Evolutionary conservation across 352 stramenopile species (phyloP).

Genomic region (Phytophthora pinifolia): DNA sequence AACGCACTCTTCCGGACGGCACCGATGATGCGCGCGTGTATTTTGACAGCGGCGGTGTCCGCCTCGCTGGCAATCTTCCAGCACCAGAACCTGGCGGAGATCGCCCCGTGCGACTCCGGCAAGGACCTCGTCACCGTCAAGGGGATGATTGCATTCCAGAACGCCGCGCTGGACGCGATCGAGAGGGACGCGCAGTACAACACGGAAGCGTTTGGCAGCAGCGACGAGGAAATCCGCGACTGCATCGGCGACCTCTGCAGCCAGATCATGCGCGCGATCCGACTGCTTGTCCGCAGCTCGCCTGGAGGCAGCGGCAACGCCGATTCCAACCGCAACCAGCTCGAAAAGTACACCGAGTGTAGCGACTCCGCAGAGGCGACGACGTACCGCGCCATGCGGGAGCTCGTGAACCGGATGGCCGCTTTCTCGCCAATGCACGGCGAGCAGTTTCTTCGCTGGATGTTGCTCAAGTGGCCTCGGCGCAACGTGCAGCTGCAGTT

Average conservation of each 20-base stretch:
- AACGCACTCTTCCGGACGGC: constrained; percentile 54
- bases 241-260: constrained; percentile 38
- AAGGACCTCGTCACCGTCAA: constrained; percentile 61
- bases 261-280: constrained; percentile 49
- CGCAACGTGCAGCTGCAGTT: constrained; percentile 76
- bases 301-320: constrained; percentile 38
- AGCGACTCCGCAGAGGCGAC: constrained; percentile 67
- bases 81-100: constrained; percentile 44
- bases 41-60: constrained; percentile 38
- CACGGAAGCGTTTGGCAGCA: constrained; percentile 40
- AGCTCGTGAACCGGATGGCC: constrained; percentile 62
- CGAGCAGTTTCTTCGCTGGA: constrained; percentile 62
- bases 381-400: constrained; percentile 56
- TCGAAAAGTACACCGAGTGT: constrained; percentile 66
- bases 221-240: constrained; percentile 37
- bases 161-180: constrained; percentile 43
- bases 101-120: not conserved
- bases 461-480: constrained; percentile 73
- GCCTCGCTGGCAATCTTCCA: constrained; percentile 68
- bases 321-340: constrained; percentile 53
- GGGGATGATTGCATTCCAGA: constrained; percentile 55
- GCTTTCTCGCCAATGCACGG: constrained; percentile 65
- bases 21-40: constrained; percentile 27
- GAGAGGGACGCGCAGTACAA: constrained; percentile 40
- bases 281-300: constrained; percentile 58